Evolutionary conservation across 805 yeast genomes (phyloP), one percentile per base, ranked within the genome.

Genomic region (Ogataea polymorpha): DNA sequence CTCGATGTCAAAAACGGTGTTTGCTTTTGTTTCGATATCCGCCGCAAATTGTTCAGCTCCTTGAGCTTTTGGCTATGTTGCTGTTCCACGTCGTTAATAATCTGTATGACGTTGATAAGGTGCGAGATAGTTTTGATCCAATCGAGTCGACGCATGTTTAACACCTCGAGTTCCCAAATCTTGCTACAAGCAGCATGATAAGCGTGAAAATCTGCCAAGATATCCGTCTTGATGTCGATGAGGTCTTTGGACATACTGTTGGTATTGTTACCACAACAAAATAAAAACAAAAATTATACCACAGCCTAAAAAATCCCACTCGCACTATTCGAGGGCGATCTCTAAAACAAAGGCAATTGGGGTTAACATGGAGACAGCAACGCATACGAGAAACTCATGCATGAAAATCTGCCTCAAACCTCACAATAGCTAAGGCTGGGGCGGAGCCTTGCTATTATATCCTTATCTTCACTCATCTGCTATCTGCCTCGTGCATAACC

Each of bases 111-210:
- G 14, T 41, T 46, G 5, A 49, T 25, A 11, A 45, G 32, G 32
- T 49, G 46, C 3, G 45, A 6, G 1, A 51, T 13, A 24, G 32
- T 44, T n/a, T 26, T 39, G 12, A 44, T 43, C 9, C 47, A 29
- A n/a, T 37, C 43, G 1, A 37, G 21, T 23, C 55, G 32, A 13
- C 44, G 37, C 20, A 23, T 15, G 17, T 40, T 35, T 6, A 30
- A 23, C 4, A 8, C 10, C 17, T 40, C 43, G 5, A 40, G 18
- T 21, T 40, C 39, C 13, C 17, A 17, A 9, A 40, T 12, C 21
- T 30, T 28, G 14, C 16, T 15, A 15, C 32, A 20, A 13, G 43
- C 43, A 10, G 26, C 33, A 30, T 40, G 30, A n/a, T 40, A 40
- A 14, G 32, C 23, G 4, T 40, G 43, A 17, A 26, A 40, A 12